phyloP scores from a whole-genome alignment of 2,329 filamentous ascomycete species.

The Chalara sp. region DNA sequence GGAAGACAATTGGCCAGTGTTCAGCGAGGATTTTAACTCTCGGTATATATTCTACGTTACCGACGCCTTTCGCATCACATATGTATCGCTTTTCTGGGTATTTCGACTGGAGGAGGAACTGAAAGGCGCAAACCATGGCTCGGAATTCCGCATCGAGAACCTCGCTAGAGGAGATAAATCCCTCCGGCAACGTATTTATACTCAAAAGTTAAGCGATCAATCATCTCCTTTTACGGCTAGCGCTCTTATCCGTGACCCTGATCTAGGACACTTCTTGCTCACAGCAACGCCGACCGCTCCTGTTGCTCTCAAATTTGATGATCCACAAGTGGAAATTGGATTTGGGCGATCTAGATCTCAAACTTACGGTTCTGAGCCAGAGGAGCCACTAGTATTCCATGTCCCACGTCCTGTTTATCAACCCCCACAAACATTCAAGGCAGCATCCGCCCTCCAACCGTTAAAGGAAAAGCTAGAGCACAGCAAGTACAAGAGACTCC shows the following conservation, averaged over 20 bases:
- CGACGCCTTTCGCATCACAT: slow-evolving; percentile 52
- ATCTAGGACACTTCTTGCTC: slow-evolving; percentile 57
- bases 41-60: slow-evolving; percentile 59
- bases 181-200: slow-evolving; percentile 49
- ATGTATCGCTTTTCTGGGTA: slow-evolving; percentile 55
- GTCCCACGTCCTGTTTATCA: slow-evolving; percentile 63
- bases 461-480: slow-evolving; percentile 52
- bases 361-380: slow-evolving; percentile 34
- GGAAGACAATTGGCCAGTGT: slow-evolving; percentile 54
- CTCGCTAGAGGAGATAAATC: slow-evolving; percentile 52
- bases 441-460: slow-evolving; percentile 46
- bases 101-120: slow-evolving; percentile 58
- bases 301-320: slow-evolving; percentile 52
- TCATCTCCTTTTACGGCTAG: slow-evolving; percentile 45
- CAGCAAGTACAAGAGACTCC: slow-evolving; percentile 50
- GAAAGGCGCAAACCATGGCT: slow-evolving; percentile 48
- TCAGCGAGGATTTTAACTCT: slow-evolving; percentile 53
- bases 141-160: slow-evolving; percentile 55
- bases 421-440: slow-evolving; percentile 53
- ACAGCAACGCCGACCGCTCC: slow-evolving; percentile 53
- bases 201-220: slow-evolving; percentile 39
- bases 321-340: slow-evolving; percentile 45
- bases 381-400: slow-evolving; percentile 45
- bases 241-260: slow-evolving; percentile 49
- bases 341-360: slow-evolving; percentile 40